phyloP scores from a whole-genome alignment of 495 filamentous ascomycete species.

The Aspergillus affinis region DNA sequence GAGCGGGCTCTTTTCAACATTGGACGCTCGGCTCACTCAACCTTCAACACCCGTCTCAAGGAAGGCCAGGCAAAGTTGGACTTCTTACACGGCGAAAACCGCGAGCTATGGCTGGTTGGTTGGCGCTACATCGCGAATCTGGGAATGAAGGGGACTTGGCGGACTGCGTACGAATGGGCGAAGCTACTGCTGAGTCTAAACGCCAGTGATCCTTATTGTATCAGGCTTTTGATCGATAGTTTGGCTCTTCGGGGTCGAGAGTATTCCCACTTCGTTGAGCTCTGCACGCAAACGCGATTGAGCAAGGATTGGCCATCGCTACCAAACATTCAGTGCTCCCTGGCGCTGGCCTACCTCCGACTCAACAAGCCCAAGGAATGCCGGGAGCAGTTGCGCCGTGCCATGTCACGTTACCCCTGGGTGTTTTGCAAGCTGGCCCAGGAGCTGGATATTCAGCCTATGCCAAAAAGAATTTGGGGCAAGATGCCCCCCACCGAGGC shows the following conservation, averaged over 20 bases:
- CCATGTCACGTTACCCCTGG: constrained; percentile 79
- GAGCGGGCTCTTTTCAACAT: constrained; percentile 93
- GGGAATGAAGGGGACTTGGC: constrained; percentile 86
- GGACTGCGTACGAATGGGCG: constrained; percentile 90
- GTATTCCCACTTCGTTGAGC: constrained; percentile 69
- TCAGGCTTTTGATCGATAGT: constrained; percentile 76
- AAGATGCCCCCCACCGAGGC: constrained; percentile 61
- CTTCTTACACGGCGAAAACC: constrained; percentile 78
- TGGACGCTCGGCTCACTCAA: constrained; percentile 77
- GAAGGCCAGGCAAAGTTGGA: constrained; percentile 77
- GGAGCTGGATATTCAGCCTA: constrained; percentile 68
- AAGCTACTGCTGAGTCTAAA: constrained; percentile 79
- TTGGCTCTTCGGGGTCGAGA: constrained; percentile 78
- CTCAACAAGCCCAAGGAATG: constrained; percentile 64
- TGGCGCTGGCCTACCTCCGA: constrained; percentile 70
- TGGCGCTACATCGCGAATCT: constrained; percentile 84
- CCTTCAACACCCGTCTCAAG: constrained; percentile 71
- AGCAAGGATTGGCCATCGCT: constrained; percentile 45
- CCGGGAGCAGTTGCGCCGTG: constrained; percentile 57
- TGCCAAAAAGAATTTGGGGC: constrained; percentile 80
- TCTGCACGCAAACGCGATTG: constrained; percentile 61
- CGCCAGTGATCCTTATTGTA: constrained; percentile 79
- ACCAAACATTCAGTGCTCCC: constrained; percentile 70
- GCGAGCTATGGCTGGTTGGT: constrained; percentile 88
- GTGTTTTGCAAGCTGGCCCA: constrained; percentile 73